phyloP scores from a whole-genome alignment of 176 grass and related monocot species.

The Stipa capillata region DNA sequence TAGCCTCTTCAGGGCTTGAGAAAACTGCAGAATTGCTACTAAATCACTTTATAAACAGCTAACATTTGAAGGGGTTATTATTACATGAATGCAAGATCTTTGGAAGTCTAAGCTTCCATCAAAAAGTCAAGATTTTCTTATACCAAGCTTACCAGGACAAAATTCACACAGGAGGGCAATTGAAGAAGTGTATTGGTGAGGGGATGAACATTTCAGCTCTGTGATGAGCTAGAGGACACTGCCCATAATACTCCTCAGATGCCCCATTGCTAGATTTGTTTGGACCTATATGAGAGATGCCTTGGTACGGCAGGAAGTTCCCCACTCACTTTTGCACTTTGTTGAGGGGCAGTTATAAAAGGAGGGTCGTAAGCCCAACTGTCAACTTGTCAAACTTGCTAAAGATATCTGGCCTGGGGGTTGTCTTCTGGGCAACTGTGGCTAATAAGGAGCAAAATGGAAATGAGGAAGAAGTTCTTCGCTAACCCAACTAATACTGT shows the following conservation, averaged over 20 bases:
- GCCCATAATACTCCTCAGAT: not conserved
- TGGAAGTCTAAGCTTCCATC: not conserved
- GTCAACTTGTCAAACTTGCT: not conserved
- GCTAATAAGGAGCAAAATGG: not conserved
- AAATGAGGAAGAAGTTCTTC: not conserved
- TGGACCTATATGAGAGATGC: not conserved
- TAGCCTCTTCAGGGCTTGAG: not conserved
- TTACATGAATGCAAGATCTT: not conserved
- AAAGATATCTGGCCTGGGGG: not conserved
- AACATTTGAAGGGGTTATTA: not conserved
- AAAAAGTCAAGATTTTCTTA: not conserved
- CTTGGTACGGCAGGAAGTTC: not conserved
- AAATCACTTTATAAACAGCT: not conserved
- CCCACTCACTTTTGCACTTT: not conserved
- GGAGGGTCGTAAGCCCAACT: not conserved
- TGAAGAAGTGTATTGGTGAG: not conserved
- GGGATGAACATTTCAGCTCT: not conserved
- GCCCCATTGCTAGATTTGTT: not conserved
- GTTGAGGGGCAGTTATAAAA: not conserved
- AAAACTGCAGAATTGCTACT: not conserved
- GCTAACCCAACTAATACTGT: not conserved
- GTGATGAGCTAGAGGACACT: not conserved
- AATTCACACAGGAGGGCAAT: not conserved
- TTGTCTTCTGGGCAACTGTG: not conserved
- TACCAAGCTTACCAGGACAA: not conserved